phyloP scores from a whole-genome alignment of 257 asterid species.

The Mitragyna speciosa region DNA sequence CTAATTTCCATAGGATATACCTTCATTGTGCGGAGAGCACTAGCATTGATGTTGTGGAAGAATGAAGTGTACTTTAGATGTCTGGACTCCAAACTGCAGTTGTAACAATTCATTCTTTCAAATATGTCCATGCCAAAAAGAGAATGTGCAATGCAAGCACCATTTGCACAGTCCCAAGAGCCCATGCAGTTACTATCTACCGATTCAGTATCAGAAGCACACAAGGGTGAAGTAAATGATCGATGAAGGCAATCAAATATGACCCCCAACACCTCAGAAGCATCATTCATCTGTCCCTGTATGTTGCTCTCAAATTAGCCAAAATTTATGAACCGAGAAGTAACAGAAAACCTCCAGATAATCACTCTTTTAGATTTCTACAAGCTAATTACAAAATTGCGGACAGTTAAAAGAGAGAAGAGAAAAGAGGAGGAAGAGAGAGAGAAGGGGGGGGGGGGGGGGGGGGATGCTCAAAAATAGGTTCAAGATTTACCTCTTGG shows the following conservation, averaged over 20 bases:
- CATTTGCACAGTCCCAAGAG: constrained; percentile 73
- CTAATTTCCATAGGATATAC: constrained; percentile 32
- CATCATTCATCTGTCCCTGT: constrained; percentile 99
- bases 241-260: constrained; percentile 85
- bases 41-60: constrained; percentile 88
- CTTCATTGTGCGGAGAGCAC: constrained; percentile 95
- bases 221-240: constrained; percentile 56
- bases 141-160: constrained; percentile 79
- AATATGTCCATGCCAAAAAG: constrained; percentile 88
- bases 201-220: constrained; percentile 55
- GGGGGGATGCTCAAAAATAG: constrained; percentile 8
- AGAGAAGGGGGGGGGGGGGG: too few species aligned
- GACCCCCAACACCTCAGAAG: constrained; percentile 90
- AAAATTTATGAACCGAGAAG: constrained; percentile 7
- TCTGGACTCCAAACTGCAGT: constrained; percentile 86
- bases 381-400: neutral
- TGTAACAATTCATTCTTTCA: constrained; percentile 85
- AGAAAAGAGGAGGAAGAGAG: too few species aligned
- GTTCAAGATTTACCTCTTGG: constrained; percentile 66
- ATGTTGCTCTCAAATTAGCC: constrained; percentile 23
- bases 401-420: neutral
- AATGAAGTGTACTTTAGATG: constrained; percentile 83
- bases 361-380: neutral
- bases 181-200: constrained; percentile 58
- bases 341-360: neutral